Conservation (phyloP, 345 rosid genomes). For the Tarenaya hassleriana region DNA sequence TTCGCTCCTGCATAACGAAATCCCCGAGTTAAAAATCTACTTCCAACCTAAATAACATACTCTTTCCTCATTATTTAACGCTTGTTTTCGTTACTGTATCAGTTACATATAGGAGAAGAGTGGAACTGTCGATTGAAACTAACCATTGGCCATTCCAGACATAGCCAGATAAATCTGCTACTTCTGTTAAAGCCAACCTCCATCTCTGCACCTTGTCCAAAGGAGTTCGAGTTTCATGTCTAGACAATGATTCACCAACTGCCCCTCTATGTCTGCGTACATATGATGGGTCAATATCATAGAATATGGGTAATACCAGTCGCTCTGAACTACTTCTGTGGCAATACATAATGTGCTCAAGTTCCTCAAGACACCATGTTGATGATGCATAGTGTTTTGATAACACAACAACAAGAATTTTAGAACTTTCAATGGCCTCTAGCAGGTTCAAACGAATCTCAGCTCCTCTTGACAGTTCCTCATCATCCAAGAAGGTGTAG, state of each 20-base stretch:
- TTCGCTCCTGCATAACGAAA: not conserved
- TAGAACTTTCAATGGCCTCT: conserved; percentile 2
- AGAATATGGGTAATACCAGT: conserved; percentile 15
- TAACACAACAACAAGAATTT: not conserved
- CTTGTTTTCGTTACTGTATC: no score
- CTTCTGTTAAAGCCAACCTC: conserved; percentile 14
- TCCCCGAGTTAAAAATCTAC: not conserved
- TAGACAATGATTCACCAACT: not conserved
- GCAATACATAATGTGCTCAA: conserved; percentile 12
- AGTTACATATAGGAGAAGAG: no score
- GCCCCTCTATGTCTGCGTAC: conserved; percentile 12
- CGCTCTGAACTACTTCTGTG: not conserved
- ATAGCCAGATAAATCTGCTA: conserved; percentile 1
- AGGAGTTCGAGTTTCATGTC: not conserved
- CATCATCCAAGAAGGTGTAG: not conserved
- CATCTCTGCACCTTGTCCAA: not conserved
- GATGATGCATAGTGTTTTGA: conserved; percentile 5
- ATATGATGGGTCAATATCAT: conserved; percentile 8
- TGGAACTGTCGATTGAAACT: not conserved
- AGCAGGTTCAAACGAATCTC: not conserved
- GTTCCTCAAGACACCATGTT: conserved; percentile 19
- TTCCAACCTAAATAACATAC: no score
- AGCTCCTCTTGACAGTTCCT: not conserved
- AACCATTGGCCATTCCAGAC: fast-evolving
- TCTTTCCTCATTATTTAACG: no score